Evolutionary conservation across 371 early-diverging fungal genomes (phyloP).

Genomic region (Mucor irregularis): DNA sequence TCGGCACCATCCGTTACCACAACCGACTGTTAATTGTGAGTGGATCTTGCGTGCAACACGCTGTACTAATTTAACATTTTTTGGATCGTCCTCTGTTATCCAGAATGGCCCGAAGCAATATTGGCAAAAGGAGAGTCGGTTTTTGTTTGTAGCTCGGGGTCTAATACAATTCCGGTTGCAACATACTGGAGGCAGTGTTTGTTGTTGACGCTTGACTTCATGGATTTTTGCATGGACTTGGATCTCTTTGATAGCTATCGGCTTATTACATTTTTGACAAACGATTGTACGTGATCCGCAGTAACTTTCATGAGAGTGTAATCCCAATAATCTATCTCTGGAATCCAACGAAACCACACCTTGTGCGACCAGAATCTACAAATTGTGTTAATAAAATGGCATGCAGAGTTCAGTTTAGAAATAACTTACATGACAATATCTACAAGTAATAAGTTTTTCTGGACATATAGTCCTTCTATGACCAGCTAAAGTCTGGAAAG

Average conservation of each 20-base stretch:
- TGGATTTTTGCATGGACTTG: slow-evolving; percentile 75
- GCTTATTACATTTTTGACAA: slow-evolving; percentile 73
- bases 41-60: slow-evolving; percentile 75
- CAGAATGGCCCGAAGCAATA: slow-evolving; percentile 87
- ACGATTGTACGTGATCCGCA: slow-evolving; percentile 85
- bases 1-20: slow-evolving; percentile 68
- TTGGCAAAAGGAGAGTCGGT: slow-evolving; percentile 67
- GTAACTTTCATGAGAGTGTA: slow-evolving; percentile 79
- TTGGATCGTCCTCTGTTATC: slow-evolving; percentile 76
- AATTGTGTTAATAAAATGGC: too few species aligned
- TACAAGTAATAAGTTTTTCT: slow-evolving; percentile 76
- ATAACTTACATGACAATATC: slow-evolving; percentile 74
- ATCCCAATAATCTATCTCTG: slow-evolving; percentile 69
- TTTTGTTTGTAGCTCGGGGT: slow-evolving; percentile 39
- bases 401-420: too few species aligned
- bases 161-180: slow-evolving; percentile 75
- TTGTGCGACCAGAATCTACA: slow-evolving; percentile 46
- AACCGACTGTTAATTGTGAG: slow-evolving; percentile 78
- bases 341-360: slow-evolving; percentile 59
- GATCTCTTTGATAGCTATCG: slow-evolving; percentile 81
- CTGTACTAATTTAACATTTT: slow-evolving; percentile 70
- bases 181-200: slow-evolving; percentile 61
- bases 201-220: slow-evolving; percentile 64
- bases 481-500: slow-evolving; percentile 55
- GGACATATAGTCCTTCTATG: slow-evolving; percentile 77